phyloP scores from a whole-genome alignment of 345 rosid genomes.

The Adansonia digitata region DNA sequence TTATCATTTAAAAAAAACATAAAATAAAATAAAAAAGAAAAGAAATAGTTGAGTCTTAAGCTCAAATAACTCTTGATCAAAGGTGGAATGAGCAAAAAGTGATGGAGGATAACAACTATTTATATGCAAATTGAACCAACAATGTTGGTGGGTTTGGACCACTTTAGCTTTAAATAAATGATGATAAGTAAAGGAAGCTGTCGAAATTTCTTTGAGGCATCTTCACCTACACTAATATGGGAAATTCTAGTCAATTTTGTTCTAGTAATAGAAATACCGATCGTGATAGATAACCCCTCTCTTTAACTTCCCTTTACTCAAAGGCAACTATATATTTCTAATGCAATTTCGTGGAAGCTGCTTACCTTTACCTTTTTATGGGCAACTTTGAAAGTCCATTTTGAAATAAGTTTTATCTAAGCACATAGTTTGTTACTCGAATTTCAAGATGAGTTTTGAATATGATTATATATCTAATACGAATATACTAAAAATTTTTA shows the following conservation, averaged over 20 bases:
- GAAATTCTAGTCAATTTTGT: neutral
- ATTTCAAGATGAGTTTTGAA: no score
- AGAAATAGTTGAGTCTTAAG: no score
- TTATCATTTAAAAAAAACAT: no score
- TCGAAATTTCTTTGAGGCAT: neutral
- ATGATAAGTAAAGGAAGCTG: neutral
- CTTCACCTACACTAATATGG: neutral
- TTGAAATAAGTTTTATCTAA: neutral
- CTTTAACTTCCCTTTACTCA: neutral
- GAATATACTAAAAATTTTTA: no score
- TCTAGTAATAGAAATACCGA: neutral
- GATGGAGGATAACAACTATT: no score
- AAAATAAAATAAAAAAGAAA: no score
- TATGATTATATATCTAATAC: no score
- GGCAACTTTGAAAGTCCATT: neutral
- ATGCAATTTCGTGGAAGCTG: neutral
- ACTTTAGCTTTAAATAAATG: no score
- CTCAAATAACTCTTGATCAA: no score
- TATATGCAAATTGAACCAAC: no score
- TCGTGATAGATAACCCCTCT: neutral
- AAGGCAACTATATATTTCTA: neutral
- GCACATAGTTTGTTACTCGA: neutral
- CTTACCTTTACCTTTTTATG: neutral
- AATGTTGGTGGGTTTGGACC: no score
- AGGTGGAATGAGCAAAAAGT: no score